A percentile compares a stretch with the other conserved stretches of the same genome.
These are phyloP conservation scores for Coix lacrymajobi DNA, from an alignment of 176 grass and related monocot genomes.

Conservation along the genomic window DNA sequence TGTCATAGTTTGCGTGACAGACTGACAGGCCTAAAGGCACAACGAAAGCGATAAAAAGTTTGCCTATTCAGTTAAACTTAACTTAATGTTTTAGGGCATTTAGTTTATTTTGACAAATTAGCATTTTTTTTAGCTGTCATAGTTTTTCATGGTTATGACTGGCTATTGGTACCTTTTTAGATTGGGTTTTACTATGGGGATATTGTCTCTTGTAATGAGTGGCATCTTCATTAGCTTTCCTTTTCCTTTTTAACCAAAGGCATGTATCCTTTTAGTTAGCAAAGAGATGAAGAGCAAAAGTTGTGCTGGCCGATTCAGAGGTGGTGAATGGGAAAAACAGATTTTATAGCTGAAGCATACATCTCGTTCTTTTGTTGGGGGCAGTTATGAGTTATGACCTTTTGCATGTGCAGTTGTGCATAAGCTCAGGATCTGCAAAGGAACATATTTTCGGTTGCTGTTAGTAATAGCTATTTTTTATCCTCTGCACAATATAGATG, in stretches of 20 bases:
- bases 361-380: neutral
- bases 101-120: neutral
- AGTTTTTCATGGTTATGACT: neutral
- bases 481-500: neutral
- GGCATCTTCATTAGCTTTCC: neutral
- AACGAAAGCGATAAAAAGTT: slow-evolving; percentile 17
- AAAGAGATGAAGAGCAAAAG: neutral
- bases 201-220: neutral
- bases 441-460: neutral
- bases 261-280: neutral
- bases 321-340: neutral
- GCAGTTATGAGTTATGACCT: neutral
- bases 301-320: neutral
- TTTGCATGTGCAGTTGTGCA: neutral
- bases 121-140: neutral
- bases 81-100: slow-evolving; percentile 11
- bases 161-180: neutral
- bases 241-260: neutral
- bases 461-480: neutral
- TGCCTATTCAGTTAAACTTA: neutral
- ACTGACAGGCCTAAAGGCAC: neutral
- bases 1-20: neutral
- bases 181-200: neutral
- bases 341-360: neutral
- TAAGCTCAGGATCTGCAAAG: neutral